Conservation (phyloP, 2,329 filamentous ascomycete genomes). For the Metarhizium robertsii region DNA sequence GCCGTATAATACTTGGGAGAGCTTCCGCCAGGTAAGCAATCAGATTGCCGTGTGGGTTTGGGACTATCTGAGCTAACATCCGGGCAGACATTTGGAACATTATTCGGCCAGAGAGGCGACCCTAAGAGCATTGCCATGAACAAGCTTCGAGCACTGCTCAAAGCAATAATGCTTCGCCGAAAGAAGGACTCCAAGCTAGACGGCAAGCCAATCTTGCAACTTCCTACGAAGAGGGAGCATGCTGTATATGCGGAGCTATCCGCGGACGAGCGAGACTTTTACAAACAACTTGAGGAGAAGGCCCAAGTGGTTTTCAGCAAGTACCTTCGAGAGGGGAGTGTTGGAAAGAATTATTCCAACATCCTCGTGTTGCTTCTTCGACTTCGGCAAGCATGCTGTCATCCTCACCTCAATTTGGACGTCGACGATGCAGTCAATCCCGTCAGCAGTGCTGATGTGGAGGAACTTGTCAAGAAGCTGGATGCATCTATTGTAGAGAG, state of each 20-base stretch:
- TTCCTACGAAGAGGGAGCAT: conserved; percentile 68
- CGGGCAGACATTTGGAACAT: conserved; percentile 30
- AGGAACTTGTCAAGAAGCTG: conserved; percentile 54
- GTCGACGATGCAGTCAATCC: conserved; percentile 30
- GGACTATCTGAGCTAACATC: conserved; percentile 8
- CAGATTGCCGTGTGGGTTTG: not conserved
- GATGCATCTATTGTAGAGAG: conserved; percentile 52
- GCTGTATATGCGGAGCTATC: conserved; percentile 66
- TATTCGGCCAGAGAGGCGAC: conserved; percentile 30
- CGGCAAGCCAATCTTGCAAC: conserved; percentile 67
- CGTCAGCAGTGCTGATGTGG: conserved; percentile 34
- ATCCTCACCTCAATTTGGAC: conserved; percentile 21
- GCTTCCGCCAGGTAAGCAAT: conserved; percentile 47
- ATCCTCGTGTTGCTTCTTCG: conserved; percentile 75
- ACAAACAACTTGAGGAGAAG: conserved; percentile 61
- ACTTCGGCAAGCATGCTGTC: conserved; percentile 61
- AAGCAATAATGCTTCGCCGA: conserved; percentile 71
- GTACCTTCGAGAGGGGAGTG: conserved; percentile 58
- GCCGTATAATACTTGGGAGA: conserved; percentile 58
- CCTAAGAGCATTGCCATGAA: conserved; percentile 56
- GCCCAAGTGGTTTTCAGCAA: conserved; percentile 67
- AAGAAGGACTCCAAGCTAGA: conserved; percentile 74
- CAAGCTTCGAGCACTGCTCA: conserved; percentile 65
- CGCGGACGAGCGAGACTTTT: conserved; percentile 65
- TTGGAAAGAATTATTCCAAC: conserved; percentile 64